Base-by-base conservation (phyloP, 2,329 filamentous ascomycete species). In the Davidsoniella neocaledoniae region DNA sequence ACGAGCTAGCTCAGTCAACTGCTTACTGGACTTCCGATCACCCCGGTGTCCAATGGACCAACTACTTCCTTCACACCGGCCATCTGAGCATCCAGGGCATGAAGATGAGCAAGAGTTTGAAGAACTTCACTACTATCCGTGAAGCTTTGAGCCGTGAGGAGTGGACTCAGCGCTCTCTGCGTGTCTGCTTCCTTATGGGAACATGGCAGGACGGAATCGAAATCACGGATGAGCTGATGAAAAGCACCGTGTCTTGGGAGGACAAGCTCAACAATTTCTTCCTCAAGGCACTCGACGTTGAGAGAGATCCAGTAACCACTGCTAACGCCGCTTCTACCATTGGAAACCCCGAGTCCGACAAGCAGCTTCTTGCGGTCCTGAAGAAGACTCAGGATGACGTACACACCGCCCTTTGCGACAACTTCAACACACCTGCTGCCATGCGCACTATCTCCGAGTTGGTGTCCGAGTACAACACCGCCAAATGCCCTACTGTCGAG, bases 1-100 rank as follows among this genome's bases (percentile, higher is more conserved):
- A 51, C 23, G 90, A 94, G 63, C 67, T 94, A 56, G 87, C 86
- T 0, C 87, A 94, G 63, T 86, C 81, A 55, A 86, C 93, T 63
- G 86, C 86, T n/a, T 90, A 85, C 63, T 93, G 52, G 52, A 53
- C 52, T 19, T 51, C 49, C 14, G 52, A 53, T 16, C 38, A 50
- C 19, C 52, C 52, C 9, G 46, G 46, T 26, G 49, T 50, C 57
- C 85, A 85, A 53, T 94, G 90, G 90, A 84, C 94, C 46, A 94
- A 91, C 61, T 94, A 95, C 66, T 96, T 95, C 66, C 62, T 95
- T 14, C 90, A 95, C 61, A 95, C 93, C 82, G 90, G 90, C 0
- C 90, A 96, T 62, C 66, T 95, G 44, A 66, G 64, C 5, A 95
- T 96, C 51, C 77, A 82, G 23, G 88, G 90, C 0, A 86, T 81